Evolutionary conservation across 1,284 basidiomycete species (phyloP), one percentile per base, ranked within the genome.

Genomic region (Sanghuangporus weigelae): DNA sequence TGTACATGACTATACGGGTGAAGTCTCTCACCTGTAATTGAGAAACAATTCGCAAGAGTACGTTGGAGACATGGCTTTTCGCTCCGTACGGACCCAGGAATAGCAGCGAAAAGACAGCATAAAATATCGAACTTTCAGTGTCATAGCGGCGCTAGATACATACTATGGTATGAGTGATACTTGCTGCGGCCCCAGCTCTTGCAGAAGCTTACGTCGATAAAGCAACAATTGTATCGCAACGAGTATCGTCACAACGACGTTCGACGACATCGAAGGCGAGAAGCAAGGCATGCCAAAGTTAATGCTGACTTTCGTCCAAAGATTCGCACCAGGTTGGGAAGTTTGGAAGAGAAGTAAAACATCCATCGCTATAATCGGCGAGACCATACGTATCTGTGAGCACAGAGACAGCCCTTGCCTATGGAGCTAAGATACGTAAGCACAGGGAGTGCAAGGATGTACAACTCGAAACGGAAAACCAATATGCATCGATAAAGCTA

Each of bases 191-290:
- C 51, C 51, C 8, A 54, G 49, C 14, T n/a, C 35, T 16, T 26
- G 21, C 74, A 71, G 56, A 69, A 69, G 48, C 16, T 19, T 49
- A n/a, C 48, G 48, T 3, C 48, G 48, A 49, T 49, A 44, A n/a
- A 44, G 42, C 35, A 75, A 69, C 7, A 80, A 69, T 3, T 76
- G 75, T 3, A 57, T 63, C 8, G 75, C 73, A 42, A 80, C 77
- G 21, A 78, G 66, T 38, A 74, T 40, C 2, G 78, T 79, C 46
- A 76, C 59, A 19, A 78, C 42, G 39, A 79, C 68, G 68, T 76
- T 80, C 62, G 78, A 68, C 14, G 73, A 68, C 50, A 77, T 69
- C 10, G 78, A 73, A 8, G 78, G 69, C 1, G 67, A 59, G n/a
- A 73, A 74, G 62, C 74, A 77, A 12, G 73, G 66, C 10, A 71